phyloP scores from a whole-genome alignment of 768 basidiomycete species.

The Boletus reticuloceps region DNA sequence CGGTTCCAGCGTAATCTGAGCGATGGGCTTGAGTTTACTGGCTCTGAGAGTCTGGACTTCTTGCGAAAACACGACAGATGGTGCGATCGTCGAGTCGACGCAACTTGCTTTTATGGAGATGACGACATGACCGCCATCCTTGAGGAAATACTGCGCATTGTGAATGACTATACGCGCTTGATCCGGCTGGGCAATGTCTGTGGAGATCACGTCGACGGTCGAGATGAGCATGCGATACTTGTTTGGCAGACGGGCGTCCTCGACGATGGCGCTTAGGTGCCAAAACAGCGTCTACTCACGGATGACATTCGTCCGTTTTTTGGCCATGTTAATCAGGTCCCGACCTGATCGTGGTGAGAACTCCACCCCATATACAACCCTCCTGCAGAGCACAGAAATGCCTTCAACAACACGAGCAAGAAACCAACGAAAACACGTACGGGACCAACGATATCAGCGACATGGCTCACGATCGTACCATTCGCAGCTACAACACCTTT shows the following conservation, averaged over 20 bases:
- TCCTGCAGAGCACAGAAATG: conserved; percentile 48
- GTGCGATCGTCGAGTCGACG: conserved; percentile 92
- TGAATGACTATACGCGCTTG: conserved; percentile 94
- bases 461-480: conserved; percentile 97
- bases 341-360: conserved; percentile 96
- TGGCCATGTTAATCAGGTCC: conserved; percentile 98
- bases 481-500: conserved; percentile 98
- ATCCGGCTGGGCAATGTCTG: conserved; percentile 97
- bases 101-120: conserved; percentile 99
- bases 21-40: conserved; percentile 85
- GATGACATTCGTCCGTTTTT: conserved; percentile 98
- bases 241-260: conserved; percentile 95
- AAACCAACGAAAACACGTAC: conserved; percentile 42
- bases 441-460: conserved; percentile 97
- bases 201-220: conserved; percentile 95
- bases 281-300: conserved; percentile 53
- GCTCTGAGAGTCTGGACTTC: conserved; percentile 82
- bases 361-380: conserved; percentile 98
- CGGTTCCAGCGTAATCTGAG: conserved; percentile 95
- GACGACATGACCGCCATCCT: conserved; percentile 86
- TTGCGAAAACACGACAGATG: conserved; percentile 84
- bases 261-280: conserved; percentile 72
- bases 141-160: conserved; percentile 95
- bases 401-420: conserved; percentile 4
- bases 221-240: conserved; percentile 97